Evolutionary conservation across 2,329 filamentous ascomycete species (phyloP).

Genomic region (Penicillium sp.): DNA sequence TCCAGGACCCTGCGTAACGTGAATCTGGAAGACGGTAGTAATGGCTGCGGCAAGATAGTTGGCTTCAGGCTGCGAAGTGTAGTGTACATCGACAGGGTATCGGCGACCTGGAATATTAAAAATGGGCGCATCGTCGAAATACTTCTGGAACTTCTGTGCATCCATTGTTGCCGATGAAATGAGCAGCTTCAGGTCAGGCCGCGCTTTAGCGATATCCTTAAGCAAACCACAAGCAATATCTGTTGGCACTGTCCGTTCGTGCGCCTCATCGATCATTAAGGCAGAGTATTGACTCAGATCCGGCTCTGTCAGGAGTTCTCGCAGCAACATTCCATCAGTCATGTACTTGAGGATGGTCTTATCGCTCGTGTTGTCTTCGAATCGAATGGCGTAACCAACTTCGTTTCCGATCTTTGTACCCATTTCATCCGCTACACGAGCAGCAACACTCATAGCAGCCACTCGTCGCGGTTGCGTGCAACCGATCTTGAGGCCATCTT

Average conservation of each 20-base stretch:
- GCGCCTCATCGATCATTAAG: constrained; percentile 95
- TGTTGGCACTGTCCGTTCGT: constrained; percentile 87
- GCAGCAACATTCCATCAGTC: constrained; percentile 93
- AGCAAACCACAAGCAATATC: constrained; percentile 86
- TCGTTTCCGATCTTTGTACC: constrained; percentile 86
- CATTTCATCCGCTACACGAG: constrained; percentile 92
- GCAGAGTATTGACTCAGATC: constrained; percentile 78
- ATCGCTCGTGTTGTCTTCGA: constrained; percentile 87
- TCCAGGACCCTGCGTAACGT: constrained; percentile 77
- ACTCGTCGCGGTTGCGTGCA: constrained; percentile 95
- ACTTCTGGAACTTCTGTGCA: constrained; percentile 84
- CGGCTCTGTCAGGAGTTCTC: constrained; percentile 87
- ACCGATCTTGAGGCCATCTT: constrained; percentile 78
- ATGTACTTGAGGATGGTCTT: constrained; percentile 94
- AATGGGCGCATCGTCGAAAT: constrained; percentile 89
- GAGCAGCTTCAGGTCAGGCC: constrained; percentile 82
- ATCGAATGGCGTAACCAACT: constrained; percentile 92
- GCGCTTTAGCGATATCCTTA: constrained; percentile 79
- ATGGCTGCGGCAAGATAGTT: constrained; percentile 91
- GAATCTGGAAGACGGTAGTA: constrained; percentile 92
- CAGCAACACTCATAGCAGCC: constrained; percentile 95
- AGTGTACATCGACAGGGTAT: constrained; percentile 88
- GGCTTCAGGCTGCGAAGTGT: constrained; percentile 84
- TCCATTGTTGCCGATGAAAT: constrained; percentile 96
- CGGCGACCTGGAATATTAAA: constrained; percentile 90